Evolutionary conservation across 2,329 filamentous ascomycete genomes (phyloP).

Genomic region (Aureobasidium sp.): DNA sequence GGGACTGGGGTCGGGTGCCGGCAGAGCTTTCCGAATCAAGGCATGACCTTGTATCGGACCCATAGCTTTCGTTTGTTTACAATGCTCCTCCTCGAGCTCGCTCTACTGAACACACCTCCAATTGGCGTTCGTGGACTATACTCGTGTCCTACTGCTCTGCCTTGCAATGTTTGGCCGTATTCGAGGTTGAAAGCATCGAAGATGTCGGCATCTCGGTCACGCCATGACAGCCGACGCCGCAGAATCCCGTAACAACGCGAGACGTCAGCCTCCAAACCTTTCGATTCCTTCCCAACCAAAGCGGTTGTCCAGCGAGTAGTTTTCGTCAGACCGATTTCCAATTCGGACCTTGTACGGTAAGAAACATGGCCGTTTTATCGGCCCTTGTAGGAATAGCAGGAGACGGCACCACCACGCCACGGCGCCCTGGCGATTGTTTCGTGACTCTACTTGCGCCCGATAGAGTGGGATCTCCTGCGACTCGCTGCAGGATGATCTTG

Average conservation of each 20-base stretch:
- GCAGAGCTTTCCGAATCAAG: neutral
- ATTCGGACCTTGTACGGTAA: slow-evolving; percentile 12
- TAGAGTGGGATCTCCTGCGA: slow-evolving; percentile 6
- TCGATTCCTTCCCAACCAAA: slow-evolving; percentile 5
- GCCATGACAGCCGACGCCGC: slow-evolving; percentile 6
- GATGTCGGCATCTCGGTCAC: neutral
- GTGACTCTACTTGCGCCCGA: neutral
- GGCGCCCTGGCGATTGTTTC: neutral
- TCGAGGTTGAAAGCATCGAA: neutral
- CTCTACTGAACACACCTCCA: neutral
- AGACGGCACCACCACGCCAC: slow-evolving; percentile 7
- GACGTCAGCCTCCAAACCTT: neutral
- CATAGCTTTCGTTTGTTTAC: neutral
- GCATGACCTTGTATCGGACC: neutral
- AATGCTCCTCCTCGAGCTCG: neutral
- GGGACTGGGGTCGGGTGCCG: neutral
- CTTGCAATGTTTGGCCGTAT: neutral
- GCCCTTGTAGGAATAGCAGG: slow-evolving; percentile 6
- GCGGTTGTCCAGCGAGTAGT: neutral
- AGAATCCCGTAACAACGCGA: neutral
- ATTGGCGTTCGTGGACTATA: neutral
- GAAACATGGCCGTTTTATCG: neutral
- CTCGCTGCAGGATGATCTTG: neutral
- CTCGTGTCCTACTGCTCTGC: neutral
- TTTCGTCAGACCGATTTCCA: neutral